Conservation (phyloP, 1,284 basidiomycete species). For the Volvariella volvacea region DNA sequence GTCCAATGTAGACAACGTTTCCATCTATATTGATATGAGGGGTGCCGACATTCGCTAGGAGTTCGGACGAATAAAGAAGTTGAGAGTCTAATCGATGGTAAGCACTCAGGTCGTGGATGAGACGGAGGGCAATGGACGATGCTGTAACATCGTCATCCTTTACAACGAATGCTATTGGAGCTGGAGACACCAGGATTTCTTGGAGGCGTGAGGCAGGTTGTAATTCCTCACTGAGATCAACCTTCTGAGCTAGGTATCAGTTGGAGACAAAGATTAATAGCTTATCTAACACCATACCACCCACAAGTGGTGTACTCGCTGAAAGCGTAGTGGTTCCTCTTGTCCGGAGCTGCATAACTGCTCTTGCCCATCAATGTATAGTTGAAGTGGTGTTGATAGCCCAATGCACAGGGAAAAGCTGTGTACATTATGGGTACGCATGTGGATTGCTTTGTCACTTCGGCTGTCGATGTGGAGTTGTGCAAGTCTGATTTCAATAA, state of each 20-base stretch:
- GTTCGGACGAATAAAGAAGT: constrained; percentile 37
- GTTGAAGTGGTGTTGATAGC: too few relatives aligned
- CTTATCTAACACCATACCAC: neutral
- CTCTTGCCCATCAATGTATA: too few relatives aligned
- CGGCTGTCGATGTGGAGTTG: too few relatives aligned
- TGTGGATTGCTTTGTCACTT: too few relatives aligned
- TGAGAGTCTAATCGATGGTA: constrained; percentile 68
- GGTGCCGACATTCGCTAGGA: constrained; percentile 17
- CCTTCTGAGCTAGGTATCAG: neutral
- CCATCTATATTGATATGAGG: too few relatives aligned
- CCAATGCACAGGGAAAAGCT: too few relatives aligned
- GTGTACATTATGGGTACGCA: too few relatives aligned
- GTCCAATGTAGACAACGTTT: constrained; percentile 56
- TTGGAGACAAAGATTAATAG: neutral
- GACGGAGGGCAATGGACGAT: constrained; percentile 49
- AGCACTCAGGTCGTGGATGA: constrained; percentile 61
- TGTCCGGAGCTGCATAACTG: too few relatives aligned
- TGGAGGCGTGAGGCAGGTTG: constrained; percentile 51
- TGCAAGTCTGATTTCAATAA: too few relatives aligned
- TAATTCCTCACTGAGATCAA: neutral
- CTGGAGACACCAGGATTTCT: constrained; percentile 47
- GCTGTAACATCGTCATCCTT: constrained; percentile 20
- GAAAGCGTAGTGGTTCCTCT: too few relatives aligned
- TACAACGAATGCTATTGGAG: constrained; percentile 54
- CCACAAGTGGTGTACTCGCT: constrained; percentile 21